Base-by-base conservation (phyloP, 306 rosid genomes). In the Fagus sylvatica region DNA sequence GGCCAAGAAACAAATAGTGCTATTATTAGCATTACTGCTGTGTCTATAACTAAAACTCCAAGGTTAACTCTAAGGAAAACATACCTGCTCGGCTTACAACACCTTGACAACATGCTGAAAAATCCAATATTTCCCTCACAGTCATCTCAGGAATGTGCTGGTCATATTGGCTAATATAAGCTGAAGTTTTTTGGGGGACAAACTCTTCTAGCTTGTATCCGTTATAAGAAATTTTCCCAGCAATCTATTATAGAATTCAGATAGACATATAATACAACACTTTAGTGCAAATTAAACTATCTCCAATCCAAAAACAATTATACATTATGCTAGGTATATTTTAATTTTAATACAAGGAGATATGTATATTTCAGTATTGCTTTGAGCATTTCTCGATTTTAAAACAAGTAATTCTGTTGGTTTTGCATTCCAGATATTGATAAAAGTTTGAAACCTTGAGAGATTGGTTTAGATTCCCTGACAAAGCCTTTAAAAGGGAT, bases 41-140 rank as follows among this genome's bases (percentile, higher is more conserved):
- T 71, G 42, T 66, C 1, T 51, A 46, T 60, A 48, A 36, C 34
- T 22, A 41, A 71, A 1, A 48, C 61, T 53, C 32, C 3, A 13
- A 62, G 51, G 13, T 42, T 70, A n/a, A 62, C 48, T 43, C 69
- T 57, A 22, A 66, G n/a, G 46, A 72, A 76, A 69, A 68, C 85
- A 4, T 81, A 83, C 97, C 92, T 2, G 84, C 87, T 79, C 92
- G 86, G 82, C 77, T 74, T 78, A 96, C 92, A 51, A 86, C 84
- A 41, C 97, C 97, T 67, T 92, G 96, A 79, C 91, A 92, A 32
- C 87, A 78, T 3, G 96, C 91, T 57, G 97, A 87, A 82, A 88
- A 90, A 72, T 92, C 92, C 2, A 92, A 80, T 66, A 86, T 92
- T 85, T 92, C 97, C 84, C 93, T 90, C 32, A 92, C 97, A 5